A percentile compares a stretch with the other conserved stretches of the same genome.
Conservation (phyloP, 352 stramenopile genomes). For the Thalassiosira hispida region DNA sequence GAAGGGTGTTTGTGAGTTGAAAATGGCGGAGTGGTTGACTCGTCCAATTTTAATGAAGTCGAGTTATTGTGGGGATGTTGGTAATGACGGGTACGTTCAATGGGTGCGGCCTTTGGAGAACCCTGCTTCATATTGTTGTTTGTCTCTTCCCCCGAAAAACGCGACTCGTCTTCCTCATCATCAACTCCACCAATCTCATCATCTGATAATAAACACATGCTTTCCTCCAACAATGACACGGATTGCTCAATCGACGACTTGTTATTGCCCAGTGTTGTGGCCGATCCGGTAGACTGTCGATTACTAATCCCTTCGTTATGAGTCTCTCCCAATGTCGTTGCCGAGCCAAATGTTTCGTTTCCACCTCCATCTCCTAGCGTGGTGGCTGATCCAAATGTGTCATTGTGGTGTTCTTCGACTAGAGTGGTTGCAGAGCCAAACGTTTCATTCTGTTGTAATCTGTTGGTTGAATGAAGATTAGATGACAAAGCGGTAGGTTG, state of each 20-base stretch:
- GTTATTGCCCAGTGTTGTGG: neutral
- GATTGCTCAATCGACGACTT: neutral
- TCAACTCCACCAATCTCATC: neutral
- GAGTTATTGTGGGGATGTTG: neutral
- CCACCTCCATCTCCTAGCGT: slow-evolving; percentile 15
- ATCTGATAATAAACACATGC: slow-evolving; percentile 14
- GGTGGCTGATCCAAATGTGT: slow-evolving; percentile 1
- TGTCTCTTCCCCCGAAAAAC: neutral
- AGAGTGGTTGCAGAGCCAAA: slow-evolving; percentile 2
- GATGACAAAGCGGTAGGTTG: neutral
- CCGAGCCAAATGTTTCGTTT: too few species aligned
- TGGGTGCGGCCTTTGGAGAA: slow-evolving; percentile 3
- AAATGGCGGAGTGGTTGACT: neutral
- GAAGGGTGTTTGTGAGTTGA: neutral
- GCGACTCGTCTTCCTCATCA: slow-evolving; percentile 1
- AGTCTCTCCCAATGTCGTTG: too few species aligned
- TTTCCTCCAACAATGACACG: slow-evolving; percentile 27
- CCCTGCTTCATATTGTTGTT: neutral
- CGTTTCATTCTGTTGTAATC: neutral
- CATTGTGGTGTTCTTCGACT: neutral
- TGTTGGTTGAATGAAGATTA: neutral
- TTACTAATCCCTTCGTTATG: neutral
- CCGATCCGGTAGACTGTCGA: neutral
- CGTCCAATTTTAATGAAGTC: neutral
- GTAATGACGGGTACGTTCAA: slow-evolving; percentile 24